Conservation (phyloP, 2,329 filamentous ascomycete genomes). For the Colletotrichum musae region DNA sequence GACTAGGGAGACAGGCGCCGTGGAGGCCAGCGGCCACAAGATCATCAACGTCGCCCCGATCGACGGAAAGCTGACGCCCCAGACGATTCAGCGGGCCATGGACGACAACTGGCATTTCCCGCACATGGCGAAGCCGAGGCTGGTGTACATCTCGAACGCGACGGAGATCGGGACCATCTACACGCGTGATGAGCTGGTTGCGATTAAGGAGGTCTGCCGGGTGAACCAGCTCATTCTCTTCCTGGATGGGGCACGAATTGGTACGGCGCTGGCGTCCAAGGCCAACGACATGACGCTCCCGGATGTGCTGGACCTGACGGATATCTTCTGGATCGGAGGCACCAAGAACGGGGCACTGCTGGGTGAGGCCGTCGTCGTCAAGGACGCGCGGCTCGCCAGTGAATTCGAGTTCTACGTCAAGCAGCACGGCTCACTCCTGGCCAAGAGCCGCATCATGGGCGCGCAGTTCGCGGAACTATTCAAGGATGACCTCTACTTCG, state of each 20-base stretch:
- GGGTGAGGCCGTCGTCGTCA: conserved; percentile 66
- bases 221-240: conserved; percentile 58
- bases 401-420: conserved; percentile 67
- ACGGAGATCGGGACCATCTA: conserved; percentile 66
- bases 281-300: conserved; percentile 59
- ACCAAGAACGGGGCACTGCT: conserved; percentile 67
- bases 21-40: conserved; percentile 66
- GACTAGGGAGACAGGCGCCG: conserved; percentile 64
- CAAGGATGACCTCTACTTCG: conserved; percentile 59
- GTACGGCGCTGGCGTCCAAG: conserved; percentile 56
- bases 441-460: conserved; percentile 64
- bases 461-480: conserved; percentile 66
- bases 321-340: conserved; percentile 69
- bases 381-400: conserved; percentile 55
- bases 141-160: conserved; percentile 68
- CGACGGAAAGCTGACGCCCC: conserved; percentile 63
- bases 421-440: conserved; percentile 64
- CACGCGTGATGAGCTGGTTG: conserved; percentile 56
- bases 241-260: conserved; percentile 63
- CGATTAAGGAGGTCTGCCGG: conserved; percentile 59
- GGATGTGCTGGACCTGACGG: conserved; percentile 62
- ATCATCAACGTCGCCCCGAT: conserved; percentile 62
- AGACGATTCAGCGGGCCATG: conserved; percentile 57
- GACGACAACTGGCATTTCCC: conserved; percentile 66
- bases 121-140: conserved; percentile 64